Percentiles rank a stretch among this genome's conserved stretches.
Conservation (phyloP, 164 flowering plant genomes). For the Berberis thunbergii region DNA sequence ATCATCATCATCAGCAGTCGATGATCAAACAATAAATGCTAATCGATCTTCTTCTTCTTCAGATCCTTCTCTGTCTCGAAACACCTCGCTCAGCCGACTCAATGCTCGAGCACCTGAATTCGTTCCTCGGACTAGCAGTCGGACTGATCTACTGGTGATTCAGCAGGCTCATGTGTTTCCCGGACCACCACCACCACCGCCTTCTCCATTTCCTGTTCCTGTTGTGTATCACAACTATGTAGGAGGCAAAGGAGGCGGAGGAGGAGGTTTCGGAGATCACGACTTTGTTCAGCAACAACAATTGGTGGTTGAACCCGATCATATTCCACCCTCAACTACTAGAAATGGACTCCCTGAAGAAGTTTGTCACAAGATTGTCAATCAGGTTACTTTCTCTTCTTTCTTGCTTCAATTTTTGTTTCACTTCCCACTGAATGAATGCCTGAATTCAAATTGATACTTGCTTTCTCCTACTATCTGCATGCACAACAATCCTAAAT, state of each 20-base stretch:
- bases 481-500: too few relatives aligned
- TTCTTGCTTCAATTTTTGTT: not conserved
- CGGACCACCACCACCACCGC: not conserved
- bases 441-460: not conserved
- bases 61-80: conserved; percentile 35
- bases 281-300: conserved; percentile 10
- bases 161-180: conserved; percentile 26
- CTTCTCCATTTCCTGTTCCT: conserved; percentile 24
- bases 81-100: conserved; percentile 46
- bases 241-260: conserved; percentile 25
- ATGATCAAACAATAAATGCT: not conserved
- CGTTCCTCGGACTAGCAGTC: conserved; percentile 32
- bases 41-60: not conserved
- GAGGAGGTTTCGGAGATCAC: not conserved
- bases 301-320: conserved; percentile 25
- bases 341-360: conserved; percentile 47
- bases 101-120: conserved; percentile 85
- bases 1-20: too few relatives aligned
- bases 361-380: conserved; percentile 44
- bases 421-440: not conserved
- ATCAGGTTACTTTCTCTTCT: conserved; percentile 37
- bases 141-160: conserved; percentile 18
- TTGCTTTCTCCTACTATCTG: too few relatives aligned
- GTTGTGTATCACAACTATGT: conserved; percentile 14
- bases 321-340: conserved; percentile 8